These are phyloP conservation scores for Calonectria henricotiae DNA, from an alignment of 2,329 filamentous ascomycete genomes.

Conservation along the genomic window DNA sequence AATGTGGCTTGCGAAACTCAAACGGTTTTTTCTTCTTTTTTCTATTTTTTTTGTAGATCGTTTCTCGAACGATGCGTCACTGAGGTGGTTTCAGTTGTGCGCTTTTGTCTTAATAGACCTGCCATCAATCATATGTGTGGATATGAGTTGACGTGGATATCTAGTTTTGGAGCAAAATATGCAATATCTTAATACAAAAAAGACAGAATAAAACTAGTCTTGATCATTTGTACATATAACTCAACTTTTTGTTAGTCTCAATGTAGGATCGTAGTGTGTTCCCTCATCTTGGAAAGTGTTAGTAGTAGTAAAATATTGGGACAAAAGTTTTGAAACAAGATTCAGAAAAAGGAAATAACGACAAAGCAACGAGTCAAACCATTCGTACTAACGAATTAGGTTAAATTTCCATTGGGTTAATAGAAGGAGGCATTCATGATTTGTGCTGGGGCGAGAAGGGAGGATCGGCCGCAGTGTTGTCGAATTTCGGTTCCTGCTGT, in stretches of 20 bases:
- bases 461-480: background rate
- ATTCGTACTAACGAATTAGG: background rate
- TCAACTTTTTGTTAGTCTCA: background rate
- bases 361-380: background rate
- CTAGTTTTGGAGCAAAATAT: too few species aligned
- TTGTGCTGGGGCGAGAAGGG: background rate
- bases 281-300: background rate
- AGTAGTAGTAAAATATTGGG: background rate
- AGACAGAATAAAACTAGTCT: too few species aligned
- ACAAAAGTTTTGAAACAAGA: background rate
- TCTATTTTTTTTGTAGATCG: slow-evolving; percentile 4
- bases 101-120: background rate
- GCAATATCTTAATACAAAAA: too few species aligned
- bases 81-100: background rate
- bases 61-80: background rate
- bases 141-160: too few species aligned
- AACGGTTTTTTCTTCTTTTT: slow-evolving; percentile 1
- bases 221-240: too few species aligned
- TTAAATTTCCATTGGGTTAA: background rate
- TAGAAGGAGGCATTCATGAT: too few species aligned
- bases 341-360: slow-evolving; percentile 1
- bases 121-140: too few species aligned
- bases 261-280: background rate
- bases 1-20: background rate
- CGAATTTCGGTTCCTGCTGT: background rate